Evolutionary conservation across 2,329 filamentous ascomycete species (phyloP).

Genomic region (Hypomyces rosellus): DNA sequence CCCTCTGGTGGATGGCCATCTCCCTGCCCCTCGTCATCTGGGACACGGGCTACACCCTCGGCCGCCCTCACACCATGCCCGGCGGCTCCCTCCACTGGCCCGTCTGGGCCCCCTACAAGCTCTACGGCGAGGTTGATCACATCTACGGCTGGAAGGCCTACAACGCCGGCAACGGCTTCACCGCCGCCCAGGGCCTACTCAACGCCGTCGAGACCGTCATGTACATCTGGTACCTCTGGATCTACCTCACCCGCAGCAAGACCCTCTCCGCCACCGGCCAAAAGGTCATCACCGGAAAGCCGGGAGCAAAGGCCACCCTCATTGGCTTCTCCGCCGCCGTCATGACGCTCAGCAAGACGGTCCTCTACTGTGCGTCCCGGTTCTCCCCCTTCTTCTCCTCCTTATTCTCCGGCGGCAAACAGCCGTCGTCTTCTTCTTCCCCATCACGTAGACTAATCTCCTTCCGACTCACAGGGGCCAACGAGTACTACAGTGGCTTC

Average conservation of each 20-base stretch:
- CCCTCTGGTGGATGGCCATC: constrained; percentile 64
- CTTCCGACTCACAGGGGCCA: constrained; percentile 36
- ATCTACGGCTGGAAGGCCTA: constrained; percentile 75
- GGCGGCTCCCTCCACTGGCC: constrained; percentile 67
- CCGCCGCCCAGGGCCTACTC: constrained; percentile 62
- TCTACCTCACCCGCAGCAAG: constrained; percentile 24
- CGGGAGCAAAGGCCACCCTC: constrained; percentile 40
- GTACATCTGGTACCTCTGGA: constrained; percentile 52
- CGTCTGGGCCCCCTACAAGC: constrained; percentile 68
- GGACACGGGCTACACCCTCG: constrained; percentile 74
- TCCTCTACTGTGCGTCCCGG: constrained; percentile 47
- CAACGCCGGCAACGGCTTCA: constrained; percentile 65
- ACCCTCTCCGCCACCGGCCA: constrained; percentile 16
- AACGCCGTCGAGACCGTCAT: constrained; percentile 63
- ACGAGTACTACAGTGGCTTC: constrained; percentile 51
- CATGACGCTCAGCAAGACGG: constrained; percentile 58
- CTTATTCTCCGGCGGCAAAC: too few relatives aligned
- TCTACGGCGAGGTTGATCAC: constrained; percentile 75
- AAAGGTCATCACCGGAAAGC: constrained; percentile 34
- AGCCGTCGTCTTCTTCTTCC: too few relatives aligned
- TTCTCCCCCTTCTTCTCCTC: background rate
- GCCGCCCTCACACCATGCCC: constrained; percentile 76
- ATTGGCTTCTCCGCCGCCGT: constrained; percentile 47
- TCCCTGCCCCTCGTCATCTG: constrained; percentile 74
- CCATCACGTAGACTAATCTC: too few relatives aligned